Base-by-base conservation (phyloP, 352 stramenopile species). In the Phytophthora cryptogea region DNA sequence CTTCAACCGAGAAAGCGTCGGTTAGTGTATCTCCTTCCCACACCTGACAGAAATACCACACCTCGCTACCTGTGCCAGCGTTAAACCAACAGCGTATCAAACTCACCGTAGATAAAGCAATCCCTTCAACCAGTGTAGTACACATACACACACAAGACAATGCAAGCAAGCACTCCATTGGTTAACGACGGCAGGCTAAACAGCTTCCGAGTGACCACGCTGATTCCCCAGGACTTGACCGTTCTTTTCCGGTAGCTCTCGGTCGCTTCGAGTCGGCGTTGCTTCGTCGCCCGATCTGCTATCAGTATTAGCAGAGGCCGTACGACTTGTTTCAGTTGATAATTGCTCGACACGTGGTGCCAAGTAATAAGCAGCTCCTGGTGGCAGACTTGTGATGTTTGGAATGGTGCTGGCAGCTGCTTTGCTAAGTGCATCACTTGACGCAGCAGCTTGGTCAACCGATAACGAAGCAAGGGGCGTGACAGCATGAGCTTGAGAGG, bases 361-460 rank as follows among this genome's bases (percentile, higher is more conserved):
- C 33, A 75, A 27, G 32, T 75, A 80, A 28, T 63, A 80, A 17
- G 54, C 46, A 7, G 67, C 44, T 35, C 67, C 67, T 35, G 67
- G 42, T n/a, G 67, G 54, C 33, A 77, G 57, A 23, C 45, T 63
- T 11, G 63, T 26, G 32, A 76, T 67, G 4, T 54, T 63, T 4
- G 68, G 39, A 26, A 66, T 66, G 10, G 27, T 39, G 30, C 58
- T 72, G 41, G 47, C 35, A 14, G 36, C 43, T 39, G 53, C 28
- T 23, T 68, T 69, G 40, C 39, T 48, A 8, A 48, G 47, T 36
- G 49, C 26, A 20, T 73, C 60, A 8, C 33, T 66, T 43, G 59
- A 16, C n/a, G 45, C 20, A 35, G 45, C 10, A 20, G 40, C 5
- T 42, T 76, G 67, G 28, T 77, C 68, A 49, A 51, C 37, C 1